Percentiles rank a stretch among this genome's conserved stretches.
Evolutionary conservation across 768 basidiomycete genomes (phyloP).

Genomic region (Zangia roseola): DNA sequence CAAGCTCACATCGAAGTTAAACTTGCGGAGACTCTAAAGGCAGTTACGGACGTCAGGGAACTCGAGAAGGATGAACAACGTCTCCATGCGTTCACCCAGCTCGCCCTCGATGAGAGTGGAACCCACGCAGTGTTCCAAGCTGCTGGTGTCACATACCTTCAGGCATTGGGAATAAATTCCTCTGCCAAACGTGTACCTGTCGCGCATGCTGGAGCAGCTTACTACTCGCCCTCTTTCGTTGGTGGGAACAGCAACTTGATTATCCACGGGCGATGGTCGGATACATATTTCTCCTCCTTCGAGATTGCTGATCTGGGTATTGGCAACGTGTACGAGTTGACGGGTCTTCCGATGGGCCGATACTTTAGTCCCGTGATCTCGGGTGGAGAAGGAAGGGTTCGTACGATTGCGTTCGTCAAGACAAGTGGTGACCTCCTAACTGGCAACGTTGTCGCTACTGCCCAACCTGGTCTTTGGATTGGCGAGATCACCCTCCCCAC

Average conservation of each 20-base stretch:
- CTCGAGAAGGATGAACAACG: constrained; percentile 57
- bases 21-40: constrained; percentile 56
- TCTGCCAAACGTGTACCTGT: constrained; percentile 45
- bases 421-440: constrained; percentile 57
- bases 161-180: constrained; percentile 25
- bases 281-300: constrained; percentile 58
- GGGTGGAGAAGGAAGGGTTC: constrained; percentile 35
- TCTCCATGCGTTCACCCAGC: constrained; percentile 60
- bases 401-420: constrained; percentile 64
- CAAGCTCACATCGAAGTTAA: constrained; percentile 61
- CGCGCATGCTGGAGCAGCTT: constrained; percentile 46
- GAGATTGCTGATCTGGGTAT: constrained; percentile 57
- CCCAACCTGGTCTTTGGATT: constrained; percentile 60
- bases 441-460: constrained; percentile 65
- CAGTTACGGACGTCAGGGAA: constrained; percentile 48
- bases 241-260: constrained; percentile 43
- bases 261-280: constrained; percentile 69
- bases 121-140: constrained; percentile 60
- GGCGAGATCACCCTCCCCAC: constrained; percentile 55
- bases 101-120: constrained; percentile 56
- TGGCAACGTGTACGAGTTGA: constrained; percentile 45
- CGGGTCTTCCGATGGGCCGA: constrained; percentile 60
- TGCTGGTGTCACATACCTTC: constrained; percentile 44
- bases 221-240: constrained; percentile 66
- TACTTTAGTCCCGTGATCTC: constrained; percentile 62